Evolutionary conservation across 2,329 filamentous ascomycete genomes (phyloP).

Genomic region (Alternaria infectoria): DNA sequence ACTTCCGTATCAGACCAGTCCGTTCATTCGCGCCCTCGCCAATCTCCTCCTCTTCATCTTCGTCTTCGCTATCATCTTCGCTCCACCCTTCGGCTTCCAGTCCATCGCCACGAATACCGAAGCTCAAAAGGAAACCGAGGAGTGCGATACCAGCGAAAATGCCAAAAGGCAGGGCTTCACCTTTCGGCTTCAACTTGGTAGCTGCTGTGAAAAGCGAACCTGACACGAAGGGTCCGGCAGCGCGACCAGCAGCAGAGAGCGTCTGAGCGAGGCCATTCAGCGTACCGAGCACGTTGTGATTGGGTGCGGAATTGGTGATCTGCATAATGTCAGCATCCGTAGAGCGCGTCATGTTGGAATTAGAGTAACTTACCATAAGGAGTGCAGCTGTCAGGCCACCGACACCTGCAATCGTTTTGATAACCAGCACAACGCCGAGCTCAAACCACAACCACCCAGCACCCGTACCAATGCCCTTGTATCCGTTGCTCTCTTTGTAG

Average conservation of each 20-base stretch:
- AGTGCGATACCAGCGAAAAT: constrained; percentile 85
- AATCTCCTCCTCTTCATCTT: constrained; percentile 35
- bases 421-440: constrained; percentile 77
- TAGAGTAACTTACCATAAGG: constrained; percentile 69
- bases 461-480: constrained; percentile 63
- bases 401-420: constrained; percentile 91
- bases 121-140: constrained; percentile 78
- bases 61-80: constrained; percentile 42
- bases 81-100: constrained; percentile 66
- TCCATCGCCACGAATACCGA: constrained; percentile 72
- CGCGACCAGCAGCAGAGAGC: constrained; percentile 86
- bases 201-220: constrained; percentile 85
- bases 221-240: constrained; percentile 85
- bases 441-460: constrained; percentile 78
- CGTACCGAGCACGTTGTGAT: constrained; percentile 82
- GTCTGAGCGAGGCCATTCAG: constrained; percentile 95
- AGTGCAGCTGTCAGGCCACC: constrained; percentile 89
- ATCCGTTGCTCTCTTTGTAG: constrained; percentile 66
- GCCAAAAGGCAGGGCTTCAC: constrained; percentile 84
- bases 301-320: constrained; percentile 93
- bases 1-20: constrained; percentile 40
- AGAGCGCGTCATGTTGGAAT: neutral
- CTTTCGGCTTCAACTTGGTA: constrained; percentile 74
- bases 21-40: constrained; percentile 33
- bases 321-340: constrained; percentile 42